Evolutionary conservation across 202 grass and related monocot genomes (phyloP), one percentile per base, ranked within the genome.

Genomic region (Sporobolus alterniflorus): DNA sequence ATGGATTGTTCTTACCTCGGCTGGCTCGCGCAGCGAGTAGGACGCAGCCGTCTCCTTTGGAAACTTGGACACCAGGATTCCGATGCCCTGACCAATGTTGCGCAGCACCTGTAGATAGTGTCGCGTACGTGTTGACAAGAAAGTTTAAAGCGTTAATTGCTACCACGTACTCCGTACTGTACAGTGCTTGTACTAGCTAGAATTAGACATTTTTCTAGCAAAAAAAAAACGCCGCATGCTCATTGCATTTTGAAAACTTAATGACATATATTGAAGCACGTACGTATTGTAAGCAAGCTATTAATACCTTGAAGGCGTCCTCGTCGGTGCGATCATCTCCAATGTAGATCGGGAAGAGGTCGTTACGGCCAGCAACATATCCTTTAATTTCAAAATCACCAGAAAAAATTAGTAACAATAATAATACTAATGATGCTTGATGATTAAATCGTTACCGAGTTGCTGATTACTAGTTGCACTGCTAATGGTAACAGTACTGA

Each of bases 271-370:
- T 47, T n/a, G 14, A 9, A 48, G 41, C 24, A 62, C 17, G 33
- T 75, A 21, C 2, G 46, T 13, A 2, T n/a, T n/a, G 15, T 39
- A 15, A 5, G 11, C n/a, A 24, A 30, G 30, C 0, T 40, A 3
- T 0, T 3, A 22, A 36, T 90, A 94, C 91, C 79, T 91, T 91
- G 75, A 94, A 94, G 3, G 91, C 91, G 5, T 94, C 91, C 68
- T 94, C 88, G 3, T 94, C 91, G 1, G 91, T 94, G 69, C 86
- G 91, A 47, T 94, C 91, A 48, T 94, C 91, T 49, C 91, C 91
- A 7, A 94, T 91, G 64, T 94, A 94, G 20, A 94, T 85, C 0
- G 91, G 88, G 64, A 94, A 88, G 11, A 91, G 83, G 22, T 91
- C 60, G 0, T 9, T 68, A 18, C 79, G 47, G 14, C 77, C 86